Base-by-base conservation (phyloP, 2,329 filamentous ascomycete genomes). In the Verruconis gallopava region DNA sequence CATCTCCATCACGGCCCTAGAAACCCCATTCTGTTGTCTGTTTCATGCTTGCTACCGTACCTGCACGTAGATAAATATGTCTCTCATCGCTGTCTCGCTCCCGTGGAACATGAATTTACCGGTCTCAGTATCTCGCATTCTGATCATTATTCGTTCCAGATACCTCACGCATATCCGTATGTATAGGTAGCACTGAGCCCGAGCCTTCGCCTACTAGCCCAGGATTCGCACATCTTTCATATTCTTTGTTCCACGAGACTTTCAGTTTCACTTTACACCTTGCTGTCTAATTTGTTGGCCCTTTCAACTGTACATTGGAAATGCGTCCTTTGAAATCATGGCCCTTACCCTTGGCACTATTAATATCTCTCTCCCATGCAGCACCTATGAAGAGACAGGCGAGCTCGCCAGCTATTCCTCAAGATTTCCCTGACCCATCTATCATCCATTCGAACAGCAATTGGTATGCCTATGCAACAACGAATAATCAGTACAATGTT, bases 381-480 rank as follows among this genome's bases (percentile, higher is more conserved):
- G 20, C 20, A 21, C 37, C 37, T 12, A 9, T 25, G 5, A 43
- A 33, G 21, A 25, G 41, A 32, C 17, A 35, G 28, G 4, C 21
- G 9, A 14, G 17, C 14, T 32, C 21, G 17, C 38, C 42, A 21
- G 36, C 21, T 3, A 33, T 44, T 5, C 17, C 36, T n/a, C 18
- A n/a, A 9, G 42, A 44, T 21, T 64, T 64, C 38, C 55, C 61
- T 1, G 61, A 64, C 48, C 61, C 61, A 2, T 44, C 52, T 6
- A 47, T 64, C 12, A 48, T 54, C 21, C 46, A 52, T 25, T 46
- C 51, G 19, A 51, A 56, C 15, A 54, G 53, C 15, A 55, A 51
- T 0, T 64, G 55, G 54, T 62, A 60, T 38, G 59, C 61, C 2
- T 62, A 54, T 41, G 61, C 52, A 0, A 63, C 61, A 43, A 54